Conservation (phyloP, 441 rosid species). For the Adansonia rubrostipa region DNA sequence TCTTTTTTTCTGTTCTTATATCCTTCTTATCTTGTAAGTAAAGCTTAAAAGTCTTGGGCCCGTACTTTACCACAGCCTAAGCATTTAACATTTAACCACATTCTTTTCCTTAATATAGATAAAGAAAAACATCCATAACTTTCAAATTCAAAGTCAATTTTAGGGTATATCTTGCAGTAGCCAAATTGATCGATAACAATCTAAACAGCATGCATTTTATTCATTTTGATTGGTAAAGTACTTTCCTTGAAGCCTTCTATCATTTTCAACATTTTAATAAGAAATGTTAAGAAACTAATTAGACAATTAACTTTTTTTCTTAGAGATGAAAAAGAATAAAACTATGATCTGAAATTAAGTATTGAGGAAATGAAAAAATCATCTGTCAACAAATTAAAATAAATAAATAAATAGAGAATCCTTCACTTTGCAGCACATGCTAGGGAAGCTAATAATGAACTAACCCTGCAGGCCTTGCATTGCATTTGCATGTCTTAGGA, state of each 20-base stretch:
- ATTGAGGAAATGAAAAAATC: not conserved
- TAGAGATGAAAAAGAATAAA: not conserved
- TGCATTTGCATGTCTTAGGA: slow-evolving; percentile 7
- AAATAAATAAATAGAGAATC: not conserved
- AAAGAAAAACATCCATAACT: not conserved
- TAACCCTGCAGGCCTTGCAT: not conserved
- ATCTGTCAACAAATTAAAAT: not conserved
- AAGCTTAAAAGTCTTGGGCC: not conserved
- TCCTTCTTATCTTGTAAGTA: no score
- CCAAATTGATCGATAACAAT: not conserved
- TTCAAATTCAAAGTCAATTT: not conserved
- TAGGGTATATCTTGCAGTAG: not conserved
- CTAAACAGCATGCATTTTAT: no score
- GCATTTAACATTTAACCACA: not conserved
- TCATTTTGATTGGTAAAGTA: not conserved
- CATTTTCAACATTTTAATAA: not conserved
- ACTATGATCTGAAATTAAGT: not conserved
- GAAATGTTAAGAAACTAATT: not conserved
- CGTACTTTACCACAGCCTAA: not conserved
- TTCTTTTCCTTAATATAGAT: not conserved
- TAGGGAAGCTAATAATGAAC: slow-evolving; percentile 20
- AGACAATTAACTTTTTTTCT: not conserved
- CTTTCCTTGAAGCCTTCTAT: not conserved
- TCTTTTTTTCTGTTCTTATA: no score
- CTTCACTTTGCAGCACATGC: not conserved